Evolutionary conservation across 2,329 filamentous ascomycete species (phyloP).

Genomic region (Colletotrichum sp.): DNA sequence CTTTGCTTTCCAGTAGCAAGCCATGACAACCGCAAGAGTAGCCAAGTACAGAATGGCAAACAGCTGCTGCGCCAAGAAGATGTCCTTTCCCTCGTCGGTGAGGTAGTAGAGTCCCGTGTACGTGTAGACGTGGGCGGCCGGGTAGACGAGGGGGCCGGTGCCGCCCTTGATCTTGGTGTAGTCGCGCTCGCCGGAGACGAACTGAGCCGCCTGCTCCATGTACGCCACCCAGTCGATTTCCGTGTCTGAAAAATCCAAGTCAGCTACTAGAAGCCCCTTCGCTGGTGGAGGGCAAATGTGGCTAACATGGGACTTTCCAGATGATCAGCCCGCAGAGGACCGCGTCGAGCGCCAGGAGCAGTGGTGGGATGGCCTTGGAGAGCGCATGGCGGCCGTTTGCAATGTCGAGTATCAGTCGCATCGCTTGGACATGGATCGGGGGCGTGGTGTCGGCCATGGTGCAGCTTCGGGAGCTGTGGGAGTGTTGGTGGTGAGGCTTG

Average conservation of each 20-base stretch:
- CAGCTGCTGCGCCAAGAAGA: constrained; percentile 80
- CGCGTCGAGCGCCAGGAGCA: constrained; percentile 74
- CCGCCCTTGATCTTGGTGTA: constrained; percentile 85
- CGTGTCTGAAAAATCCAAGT: constrained; percentile 64
- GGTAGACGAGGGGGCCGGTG: constrained; percentile 94
- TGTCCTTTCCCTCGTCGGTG: constrained; percentile 78
- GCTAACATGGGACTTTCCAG: constrained; percentile 82
- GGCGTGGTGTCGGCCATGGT: constrained; percentile 19
- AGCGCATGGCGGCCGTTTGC: constrained; percentile 54
- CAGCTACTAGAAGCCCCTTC: not conserved
- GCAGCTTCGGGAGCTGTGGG: not conserved
- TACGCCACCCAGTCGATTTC: constrained; percentile 98
- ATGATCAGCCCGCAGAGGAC: constrained; percentile 77
- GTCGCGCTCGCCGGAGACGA: constrained; percentile 83
- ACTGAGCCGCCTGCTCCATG: constrained; percentile 89
- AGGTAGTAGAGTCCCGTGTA: constrained; percentile 81
- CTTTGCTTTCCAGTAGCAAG: constrained; percentile 78
- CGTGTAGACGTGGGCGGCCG: constrained; percentile 90
- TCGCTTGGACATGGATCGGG: constrained; percentile 6
- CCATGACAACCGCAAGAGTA: constrained; percentile 78
- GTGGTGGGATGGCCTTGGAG: constrained; percentile 57
- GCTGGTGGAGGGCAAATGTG: not conserved
- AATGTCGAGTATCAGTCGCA: constrained; percentile 42
- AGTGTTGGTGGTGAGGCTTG: not conserved
- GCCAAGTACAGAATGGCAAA: constrained; percentile 82